Percentiles rank a stretch among this genome's conserved stretches.
These are phyloP conservation scores for Phanerochaete sordida DNA, from an alignment of 768 basidiomycete species.

Conservation along the genomic window DNA sequence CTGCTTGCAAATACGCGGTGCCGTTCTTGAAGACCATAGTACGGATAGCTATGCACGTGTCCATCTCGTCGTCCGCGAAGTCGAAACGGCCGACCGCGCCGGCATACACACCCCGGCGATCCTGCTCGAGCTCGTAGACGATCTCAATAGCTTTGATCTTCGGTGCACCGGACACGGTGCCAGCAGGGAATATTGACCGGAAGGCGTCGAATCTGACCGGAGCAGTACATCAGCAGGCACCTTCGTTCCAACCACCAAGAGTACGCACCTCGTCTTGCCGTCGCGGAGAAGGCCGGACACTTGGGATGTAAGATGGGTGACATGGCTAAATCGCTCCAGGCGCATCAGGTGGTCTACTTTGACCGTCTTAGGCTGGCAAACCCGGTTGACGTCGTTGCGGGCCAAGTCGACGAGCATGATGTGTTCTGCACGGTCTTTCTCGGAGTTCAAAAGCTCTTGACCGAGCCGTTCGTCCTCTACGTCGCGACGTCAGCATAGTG, in stretches of 20 bases:
- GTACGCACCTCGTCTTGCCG: conserved; percentile 71
- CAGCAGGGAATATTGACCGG: conserved; percentile 97
- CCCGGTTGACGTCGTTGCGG: conserved; percentile 96
- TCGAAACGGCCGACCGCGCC: conserved; percentile 98
- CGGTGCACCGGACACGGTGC: conserved; percentile 97
- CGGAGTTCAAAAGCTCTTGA: conserved; percentile 70
- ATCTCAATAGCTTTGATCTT: conserved; percentile 99
- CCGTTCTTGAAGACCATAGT: conserved; percentile 98
- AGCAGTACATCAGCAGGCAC: background rate
- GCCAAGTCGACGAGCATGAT: conserved; percentile 99
- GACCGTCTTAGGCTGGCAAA: conserved; percentile 92
- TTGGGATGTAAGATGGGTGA: conserved; percentile 95
- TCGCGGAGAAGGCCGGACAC: conserved; percentile 84
- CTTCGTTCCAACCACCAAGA: background rate
- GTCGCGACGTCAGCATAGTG: conserved; percentile 1
- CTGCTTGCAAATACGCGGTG: conserved; percentile 88
- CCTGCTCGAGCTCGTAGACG: conserved; percentile 79
- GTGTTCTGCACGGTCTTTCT: conserved; percentile 96
- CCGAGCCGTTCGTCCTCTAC: conserved; percentile 89
- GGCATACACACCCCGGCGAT: conserved; percentile 91
- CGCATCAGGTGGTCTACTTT: conserved; percentile 94
- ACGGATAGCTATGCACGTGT: conserved; percentile 97
- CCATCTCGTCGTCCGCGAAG: conserved; percentile 92
- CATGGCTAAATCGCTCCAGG: conserved; percentile 95
- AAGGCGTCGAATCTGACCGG: conserved; percentile 97